Evolutionary conservation across 495 filamentous ascomycete genomes (phyloP).

Genomic region (Aspergillus diversus): DNA sequence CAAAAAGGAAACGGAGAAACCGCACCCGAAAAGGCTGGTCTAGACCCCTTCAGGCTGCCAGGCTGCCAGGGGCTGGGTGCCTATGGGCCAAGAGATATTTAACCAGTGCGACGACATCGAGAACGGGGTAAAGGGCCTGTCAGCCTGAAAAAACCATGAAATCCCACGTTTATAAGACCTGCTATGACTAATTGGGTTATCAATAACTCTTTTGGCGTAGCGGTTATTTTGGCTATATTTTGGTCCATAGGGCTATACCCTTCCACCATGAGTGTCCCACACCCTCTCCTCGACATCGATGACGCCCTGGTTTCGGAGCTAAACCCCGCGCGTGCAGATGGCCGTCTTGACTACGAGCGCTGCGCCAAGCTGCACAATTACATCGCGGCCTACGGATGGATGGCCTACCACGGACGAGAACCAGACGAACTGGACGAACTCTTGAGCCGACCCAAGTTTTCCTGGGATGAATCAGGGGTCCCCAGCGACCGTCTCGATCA

Average conservation of each 20-base stretch:
- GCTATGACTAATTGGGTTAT: no score
- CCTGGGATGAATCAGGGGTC: neutral
- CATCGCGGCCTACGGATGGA: neutral
- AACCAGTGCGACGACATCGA: no score
- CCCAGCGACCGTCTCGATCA: neutral
- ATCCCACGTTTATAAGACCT: no score
- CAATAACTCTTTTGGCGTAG: no score
- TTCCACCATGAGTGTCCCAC: neutral
- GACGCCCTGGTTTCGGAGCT: neutral
- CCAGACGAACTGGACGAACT: neutral
- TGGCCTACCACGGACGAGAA: constrained; percentile 2
- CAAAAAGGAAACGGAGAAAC: no score
- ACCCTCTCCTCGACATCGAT: neutral
- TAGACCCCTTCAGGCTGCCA: no score
- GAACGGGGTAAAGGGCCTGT: no score
- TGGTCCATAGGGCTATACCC: neutral
- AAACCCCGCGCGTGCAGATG: neutral
- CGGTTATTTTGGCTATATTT: neutral
- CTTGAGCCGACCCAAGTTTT: constrained; percentile 2
- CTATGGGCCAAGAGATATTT: no score
- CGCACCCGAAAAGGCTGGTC: no score
- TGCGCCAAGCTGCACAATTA: constrained; percentile 5
- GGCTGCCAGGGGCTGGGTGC: no score
- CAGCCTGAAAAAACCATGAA: no score
- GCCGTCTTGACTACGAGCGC: neutral